These are phyloP conservation scores for Camellia lanceoleosa DNA, from an alignment of 148 eudicot species.

Conservation along the genomic window DNA sequence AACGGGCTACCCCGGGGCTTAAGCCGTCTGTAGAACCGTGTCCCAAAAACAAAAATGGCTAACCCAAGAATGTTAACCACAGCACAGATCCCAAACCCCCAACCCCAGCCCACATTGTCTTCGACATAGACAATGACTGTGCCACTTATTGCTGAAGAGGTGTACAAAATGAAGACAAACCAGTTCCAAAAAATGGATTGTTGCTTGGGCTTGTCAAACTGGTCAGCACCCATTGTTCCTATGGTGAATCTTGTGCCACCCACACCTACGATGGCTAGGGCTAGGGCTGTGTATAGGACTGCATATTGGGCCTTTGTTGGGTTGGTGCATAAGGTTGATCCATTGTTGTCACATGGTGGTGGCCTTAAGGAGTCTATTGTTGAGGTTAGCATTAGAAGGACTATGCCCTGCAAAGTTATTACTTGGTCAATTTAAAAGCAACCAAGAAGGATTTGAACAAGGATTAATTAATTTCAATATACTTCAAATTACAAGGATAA, in stretches of 20 bases:
- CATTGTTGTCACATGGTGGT: conserved; percentile 22
- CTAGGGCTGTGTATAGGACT: conserved; percentile 24
- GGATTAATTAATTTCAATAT: no score
- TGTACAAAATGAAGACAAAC: conserved; percentile 27
- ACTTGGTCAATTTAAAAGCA: no score
- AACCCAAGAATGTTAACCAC: conserved; percentile 28
- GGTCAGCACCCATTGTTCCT: conserved; percentile 43
- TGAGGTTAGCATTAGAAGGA: conserved; percentile 25
- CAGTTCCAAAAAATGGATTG: conserved; percentile 45
- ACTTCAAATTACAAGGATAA: no score
- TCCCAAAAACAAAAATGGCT: conserved; percentile 27
- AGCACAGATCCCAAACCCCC: conserved; percentile 28
- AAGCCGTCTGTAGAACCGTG: conserved; percentile 26
- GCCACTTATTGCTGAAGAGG: conserved; percentile 16
- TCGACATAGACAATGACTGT: conserved; percentile 37
- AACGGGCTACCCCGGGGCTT: conserved; percentile 40
- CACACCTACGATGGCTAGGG: conserved; percentile 27
- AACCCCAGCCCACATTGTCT: conserved; percentile 44
- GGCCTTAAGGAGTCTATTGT: conserved; percentile 31
- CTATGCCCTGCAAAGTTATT: conserved; percentile 24
- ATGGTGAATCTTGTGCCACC: conserved; percentile 38
- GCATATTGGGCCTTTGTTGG: conserved; percentile 30
- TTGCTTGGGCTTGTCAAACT: conserved; percentile 23
- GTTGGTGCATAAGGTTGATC: conserved; percentile 17
- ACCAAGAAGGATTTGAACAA: no score